Evolutionary conservation across 2,329 filamentous ascomycete genomes (phyloP), one percentile per base, ranked within the genome.

Genomic region (Periglandula ipomoeae): DNA sequence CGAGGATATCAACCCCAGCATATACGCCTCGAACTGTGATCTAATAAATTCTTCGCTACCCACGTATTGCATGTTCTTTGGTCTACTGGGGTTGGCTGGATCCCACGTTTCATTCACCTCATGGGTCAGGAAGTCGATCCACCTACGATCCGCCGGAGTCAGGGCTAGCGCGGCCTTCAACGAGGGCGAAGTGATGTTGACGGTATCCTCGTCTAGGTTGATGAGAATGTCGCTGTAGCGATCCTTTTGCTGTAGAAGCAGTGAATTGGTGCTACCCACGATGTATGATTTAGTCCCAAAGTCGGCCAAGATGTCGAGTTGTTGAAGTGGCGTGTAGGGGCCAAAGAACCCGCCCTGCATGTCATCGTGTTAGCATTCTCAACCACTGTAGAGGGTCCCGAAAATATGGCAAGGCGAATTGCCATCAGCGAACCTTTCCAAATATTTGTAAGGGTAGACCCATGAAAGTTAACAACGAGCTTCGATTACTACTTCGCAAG

Each of bases 41-140:
- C 93, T 82, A 58, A 98, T 98, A 61, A 96, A 96, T 63, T 97
- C 93, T 68, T 98, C 93, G 53, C 89, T 96, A 26, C 93, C 93
- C 34, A 89, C 83, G 61, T 96, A 98, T 26, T 90, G 90, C 73
- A 96, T 84, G 2, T 89, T 95, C 60, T 89, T 96, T n/a, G 93
- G 93, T 43, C 87, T 78, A 53, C 82, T 81, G 0, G 93, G 93
- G 60, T 97, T 91, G 4, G 82, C 73, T 38, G 95, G 89, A 62
- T 98, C 93, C 93, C 93, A 98, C 0, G 93, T 96, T 55, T 97
- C 89, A 59, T 93, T 87, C 20, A 98, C 88, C 35, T 89, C 87
- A 59, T 95, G 88, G 0, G 89, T 94, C 47, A 98, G 77, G 58
- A 89, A 90, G 68, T 98, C 93, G 57, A 98, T 96, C 91, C 93